These are phyloP conservation scores for Triticum turgidum DNA, from an alignment of 176 grass and related monocot species.

Conservation along the genomic window DNA sequence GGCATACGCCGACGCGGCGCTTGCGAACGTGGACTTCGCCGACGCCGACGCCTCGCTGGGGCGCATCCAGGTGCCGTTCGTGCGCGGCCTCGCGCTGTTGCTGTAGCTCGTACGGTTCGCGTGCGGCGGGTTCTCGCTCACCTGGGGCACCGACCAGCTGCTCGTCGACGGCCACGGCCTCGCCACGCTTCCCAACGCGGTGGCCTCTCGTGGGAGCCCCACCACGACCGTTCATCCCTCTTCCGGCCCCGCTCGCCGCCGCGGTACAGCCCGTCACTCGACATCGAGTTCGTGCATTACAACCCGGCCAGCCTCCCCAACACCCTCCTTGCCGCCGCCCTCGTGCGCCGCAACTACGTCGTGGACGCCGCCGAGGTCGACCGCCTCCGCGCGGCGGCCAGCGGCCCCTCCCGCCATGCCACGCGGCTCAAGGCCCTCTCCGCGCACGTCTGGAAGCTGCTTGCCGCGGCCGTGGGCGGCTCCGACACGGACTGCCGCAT, in stretches of 20 bases:
- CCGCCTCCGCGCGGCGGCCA: slow-evolving; percentile 44
- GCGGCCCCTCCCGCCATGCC: slow-evolving; percentile 7
- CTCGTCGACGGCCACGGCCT: slow-evolving; percentile 66
- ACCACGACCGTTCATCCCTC: slow-evolving; percentile 53
- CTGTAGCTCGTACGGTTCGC: slow-evolving; percentile 65
- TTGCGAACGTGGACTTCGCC: slow-evolving; percentile 48
- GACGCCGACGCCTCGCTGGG: background rate
- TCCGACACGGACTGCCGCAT: slow-evolving; percentile 57
- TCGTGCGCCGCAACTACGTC: slow-evolving; percentile 59
- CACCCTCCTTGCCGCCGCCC: slow-evolving; percentile 22
- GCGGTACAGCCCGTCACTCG: slow-evolving; percentile 29
- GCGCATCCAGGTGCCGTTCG: slow-evolving; percentile 44
- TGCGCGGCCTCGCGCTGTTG: slow-evolving; percentile 45
- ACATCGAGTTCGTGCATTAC: slow-evolving; percentile 54
- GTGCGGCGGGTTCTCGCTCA: slow-evolving; percentile 66
- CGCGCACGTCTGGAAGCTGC: slow-evolving; percentile 67
- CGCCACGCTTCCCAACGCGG: slow-evolving; percentile 39
- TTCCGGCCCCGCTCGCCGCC: slow-evolving; percentile 45
- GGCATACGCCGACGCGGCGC: slow-evolving; percentile 12
- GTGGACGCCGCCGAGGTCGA: slow-evolving; percentile 46
- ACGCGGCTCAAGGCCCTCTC: slow-evolving; percentile 64
- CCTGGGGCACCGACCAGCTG: slow-evolving; percentile 66
- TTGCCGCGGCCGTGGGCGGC: slow-evolving; percentile 30
- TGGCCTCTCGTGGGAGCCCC: slow-evolving; percentile 38
- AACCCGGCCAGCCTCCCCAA: slow-evolving; percentile 32